A percentile compares a stretch with the other conserved stretches of the same genome.
phyloP scores from a whole-genome alignment of 2,329 filamentous ascomycete genomes.

The Rachicladosporium sp. region DNA sequence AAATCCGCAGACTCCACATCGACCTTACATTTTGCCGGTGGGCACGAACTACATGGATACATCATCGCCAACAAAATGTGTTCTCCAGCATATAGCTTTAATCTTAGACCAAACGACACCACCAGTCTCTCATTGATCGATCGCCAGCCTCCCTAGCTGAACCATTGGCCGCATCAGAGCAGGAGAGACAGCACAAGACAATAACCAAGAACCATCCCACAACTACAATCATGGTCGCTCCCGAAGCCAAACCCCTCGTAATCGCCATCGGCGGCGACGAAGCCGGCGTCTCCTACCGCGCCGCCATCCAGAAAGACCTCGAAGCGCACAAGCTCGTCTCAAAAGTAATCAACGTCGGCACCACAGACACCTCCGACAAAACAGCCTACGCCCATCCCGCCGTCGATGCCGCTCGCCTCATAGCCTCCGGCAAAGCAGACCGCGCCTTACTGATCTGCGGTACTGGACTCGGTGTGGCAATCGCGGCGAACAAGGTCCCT shows the following conservation, averaged over 20 bases:
- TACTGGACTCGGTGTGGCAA: conserved; percentile 76
- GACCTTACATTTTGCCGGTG: too few relatives aligned
- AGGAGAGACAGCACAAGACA: too few relatives aligned
- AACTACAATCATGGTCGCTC: too few relatives aligned
- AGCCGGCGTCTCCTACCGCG: conserved; percentile 68
- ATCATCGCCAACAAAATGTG: too few relatives aligned
- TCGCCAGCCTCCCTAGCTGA: too few relatives aligned
- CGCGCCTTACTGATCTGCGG: conserved; percentile 74
- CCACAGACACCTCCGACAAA: conserved; percentile 53
- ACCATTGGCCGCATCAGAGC: too few relatives aligned
- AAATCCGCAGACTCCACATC: too few relatives aligned
- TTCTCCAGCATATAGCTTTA: too few relatives aligned
- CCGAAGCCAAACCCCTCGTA: conserved; percentile 22
- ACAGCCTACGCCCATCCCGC: conserved; percentile 73
- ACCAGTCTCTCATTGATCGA: too few relatives aligned
- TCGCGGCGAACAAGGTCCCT: conserved; percentile 77
- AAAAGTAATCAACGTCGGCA: conserved; percentile 62
- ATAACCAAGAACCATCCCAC: too few relatives aligned
- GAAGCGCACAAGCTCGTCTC: conserved; percentile 53
- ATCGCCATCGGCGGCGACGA: conserved; percentile 56
- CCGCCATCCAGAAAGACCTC: conserved; percentile 62
- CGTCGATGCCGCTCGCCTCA: conserved; percentile 55
- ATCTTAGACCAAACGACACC: too few relatives aligned
- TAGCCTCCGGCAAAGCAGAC: conserved; percentile 54
- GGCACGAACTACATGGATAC: too few relatives aligned